A percentile compares a stretch with the other conserved stretches of the same genome.
Evolutionary conservation across 768 basidiomycete species (phyloP).

Genomic region (Phylloporus rhodoxanthus): DNA sequence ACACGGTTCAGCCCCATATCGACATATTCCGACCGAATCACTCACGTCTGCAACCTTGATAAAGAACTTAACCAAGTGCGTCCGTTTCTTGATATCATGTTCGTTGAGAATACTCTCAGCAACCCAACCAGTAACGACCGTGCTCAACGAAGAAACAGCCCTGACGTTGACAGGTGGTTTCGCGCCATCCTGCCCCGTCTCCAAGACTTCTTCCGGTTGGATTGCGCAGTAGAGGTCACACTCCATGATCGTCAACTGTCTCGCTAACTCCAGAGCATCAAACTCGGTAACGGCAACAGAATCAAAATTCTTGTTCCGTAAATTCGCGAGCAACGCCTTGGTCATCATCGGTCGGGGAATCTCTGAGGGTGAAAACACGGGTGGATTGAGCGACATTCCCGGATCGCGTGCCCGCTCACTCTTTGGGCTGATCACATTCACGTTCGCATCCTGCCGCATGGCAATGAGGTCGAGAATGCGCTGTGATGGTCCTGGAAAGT

Average conservation of each 20-base stretch:
- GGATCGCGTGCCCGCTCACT: slow-evolving; percentile 67
- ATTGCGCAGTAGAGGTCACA: slow-evolving; percentile 82
- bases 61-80: slow-evolving; percentile 77
- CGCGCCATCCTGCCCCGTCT: slow-evolving; percentile 68
- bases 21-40: slow-evolving; percentile 10
- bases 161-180: slow-evolving; percentile 65
- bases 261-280: slow-evolving; percentile 84
- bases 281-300: slow-evolving; percentile 80
- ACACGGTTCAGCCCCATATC: slow-evolving; percentile 7
- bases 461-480: slow-evolving; percentile 66
- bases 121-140: slow-evolving; percentile 92
- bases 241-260: slow-evolving; percentile 94
- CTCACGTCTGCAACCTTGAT: slow-evolving; percentile 89
- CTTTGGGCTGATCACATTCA: slow-evolving; percentile 47
- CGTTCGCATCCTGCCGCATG: slow-evolving; percentile 46
- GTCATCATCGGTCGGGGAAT: slow-evolving; percentile 85
- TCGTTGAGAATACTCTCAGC: slow-evolving; percentile 92
- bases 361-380: slow-evolving; percentile 47
- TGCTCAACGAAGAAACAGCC: slow-evolving; percentile 83
- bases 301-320: slow-evolving; percentile 61
- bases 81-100: slow-evolving; percentile 80
- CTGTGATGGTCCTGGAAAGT: slow-evolving; percentile 66
- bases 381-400: slow-evolving; percentile 67
- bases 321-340: slow-evolving; percentile 61
- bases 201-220: slow-evolving; percentile 81